phyloP scores from a whole-genome alignment of 495 filamentous ascomycete species.

The Pseudoneurospora amorphoporcata region DNA sequence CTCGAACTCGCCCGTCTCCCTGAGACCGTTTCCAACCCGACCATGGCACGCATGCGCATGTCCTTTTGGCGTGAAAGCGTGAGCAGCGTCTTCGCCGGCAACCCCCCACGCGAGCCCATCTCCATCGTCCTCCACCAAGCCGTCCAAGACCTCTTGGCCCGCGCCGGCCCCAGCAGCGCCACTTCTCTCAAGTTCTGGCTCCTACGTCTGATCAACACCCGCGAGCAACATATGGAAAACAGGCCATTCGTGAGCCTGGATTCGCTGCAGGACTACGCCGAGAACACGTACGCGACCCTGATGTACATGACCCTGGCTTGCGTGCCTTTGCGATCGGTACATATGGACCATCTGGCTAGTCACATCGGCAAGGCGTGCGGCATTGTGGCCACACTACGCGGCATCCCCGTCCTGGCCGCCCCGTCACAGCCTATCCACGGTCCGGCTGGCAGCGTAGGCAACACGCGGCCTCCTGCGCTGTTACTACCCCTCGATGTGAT shows the following conservation, averaged over 20 bases:
- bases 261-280: conserved; percentile 76
- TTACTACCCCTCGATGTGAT: conserved; percentile 82
- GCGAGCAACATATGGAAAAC: conserved; percentile 77
- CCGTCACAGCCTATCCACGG: conserved; percentile 47
- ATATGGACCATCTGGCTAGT: conserved; percentile 84
- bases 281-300: conserved; percentile 89
- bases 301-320: conserved; percentile 78
- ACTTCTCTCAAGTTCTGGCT: conserved; percentile 74
- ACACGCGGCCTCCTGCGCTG: conserved; percentile 30
- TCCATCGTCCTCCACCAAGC: conserved; percentile 71
- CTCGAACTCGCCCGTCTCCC: conserved; percentile 80
- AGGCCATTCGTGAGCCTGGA: conserved; percentile 65
- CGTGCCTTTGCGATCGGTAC: conserved; percentile 63
- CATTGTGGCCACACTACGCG: conserved; percentile 72
- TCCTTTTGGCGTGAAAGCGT: conserved; percentile 91
- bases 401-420: conserved; percentile 75
- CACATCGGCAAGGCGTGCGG: conserved; percentile 92
- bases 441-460: conserved; percentile 26
- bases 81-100: conserved; percentile 55
- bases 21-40: conserved; percentile 71
- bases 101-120: conserved; percentile 80
- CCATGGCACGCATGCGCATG: conserved; percentile 75
- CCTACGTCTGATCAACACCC: conserved; percentile 59
- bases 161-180: conserved; percentile 36
- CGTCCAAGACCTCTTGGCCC: conserved; percentile 47